Base-by-base conservation (phyloP, 129 eudicot genomes). In the Flaveria ramosissima region DNA sequence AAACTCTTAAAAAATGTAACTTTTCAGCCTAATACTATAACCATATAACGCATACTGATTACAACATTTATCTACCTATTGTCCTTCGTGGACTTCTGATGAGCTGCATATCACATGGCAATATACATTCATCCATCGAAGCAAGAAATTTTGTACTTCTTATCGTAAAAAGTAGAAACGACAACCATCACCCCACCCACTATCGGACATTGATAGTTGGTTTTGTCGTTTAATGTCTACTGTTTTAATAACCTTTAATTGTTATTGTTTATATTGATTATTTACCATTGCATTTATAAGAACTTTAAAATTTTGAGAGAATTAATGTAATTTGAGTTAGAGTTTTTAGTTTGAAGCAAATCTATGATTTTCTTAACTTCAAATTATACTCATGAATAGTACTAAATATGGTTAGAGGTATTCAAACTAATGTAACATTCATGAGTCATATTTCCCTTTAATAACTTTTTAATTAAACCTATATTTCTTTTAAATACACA, bases 71-170 rank as follows among this genome's bases (percentile, higher is more conserved):
- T 73, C 27, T 41, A 68, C 4, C 42, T 4, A 41, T 24, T 2
- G 36, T 63, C 52, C 6, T 16, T 60, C 55, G 13, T 62, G 11
- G 6, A 41, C 51, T 60, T 71, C 23, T 51, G 36, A 48, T 17
- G 39, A 65, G 39, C 47, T 27, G 52, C 16, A 68, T 17, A 51
- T 63, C 78, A 72, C 83, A 51, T 72, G 78, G 60, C 36, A 50
- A 41, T 64, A 72, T 62, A 10, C 45, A 41, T 67, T 71, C 71
- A 60, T 60, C 76, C 71, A 60, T 60, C 50, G 3, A 63, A 41
- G 52, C 42, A 52, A 50, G 59, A 46, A 73, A 71, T 41, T 16
- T 41, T 10, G 42, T 48, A 68, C 7, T 52, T 68, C 67, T 24
- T 72, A 41, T 63, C 6, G 20, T 41, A 27, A 42, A 79, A 20